Percentiles rank a stretch among this genome's conserved stretches.
phyloP scores from a whole-genome alignment of 164 flowering plant species.

The Akebia trifoliata region DNA sequence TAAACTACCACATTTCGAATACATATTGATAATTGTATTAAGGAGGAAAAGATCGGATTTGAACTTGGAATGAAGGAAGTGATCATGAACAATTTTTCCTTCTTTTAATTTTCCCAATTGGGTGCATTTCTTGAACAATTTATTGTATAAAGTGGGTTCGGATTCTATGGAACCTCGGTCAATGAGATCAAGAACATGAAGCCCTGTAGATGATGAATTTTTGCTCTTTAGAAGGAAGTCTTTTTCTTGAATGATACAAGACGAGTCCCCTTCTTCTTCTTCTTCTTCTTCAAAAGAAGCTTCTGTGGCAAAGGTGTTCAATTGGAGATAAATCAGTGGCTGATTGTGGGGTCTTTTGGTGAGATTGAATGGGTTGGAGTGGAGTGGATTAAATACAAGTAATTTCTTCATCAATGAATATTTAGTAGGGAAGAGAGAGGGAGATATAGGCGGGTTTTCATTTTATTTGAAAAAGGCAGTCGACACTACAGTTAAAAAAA shows the following conservation, averaged over 20 bases:
- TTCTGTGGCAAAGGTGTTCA: slow-evolving; percentile 15
- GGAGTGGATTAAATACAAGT: not conserved
- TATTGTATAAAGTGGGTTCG: slow-evolving; percentile 34
- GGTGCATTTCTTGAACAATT: slow-evolving; percentile 48
- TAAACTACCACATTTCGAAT: slow-evolving; percentile 47
- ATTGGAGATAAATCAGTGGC: slow-evolving; percentile 1
- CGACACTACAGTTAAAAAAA: not conserved
- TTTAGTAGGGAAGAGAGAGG: not conserved
- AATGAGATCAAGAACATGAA: slow-evolving; percentile 52
- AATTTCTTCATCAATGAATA: slow-evolving; percentile 8
- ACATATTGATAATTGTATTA: slow-evolving; percentile 53
- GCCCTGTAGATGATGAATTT: slow-evolving; percentile 25
- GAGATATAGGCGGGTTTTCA: not conserved
- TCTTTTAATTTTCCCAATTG: slow-evolving; percentile 32
- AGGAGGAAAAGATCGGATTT: slow-evolving; percentile 27
- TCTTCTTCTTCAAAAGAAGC: slow-evolving; percentile 14
- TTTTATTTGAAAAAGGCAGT: not conserved
- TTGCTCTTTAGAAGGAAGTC: slow-evolving; percentile 38
- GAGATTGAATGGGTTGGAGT: slow-evolving; percentile 1
- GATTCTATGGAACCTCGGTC: slow-evolving; percentile 35
- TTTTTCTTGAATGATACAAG: slow-evolving; percentile 33
- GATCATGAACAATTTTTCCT: slow-evolving; percentile 48
- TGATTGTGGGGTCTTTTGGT: not conserved
- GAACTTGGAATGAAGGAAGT: slow-evolving; percentile 36
- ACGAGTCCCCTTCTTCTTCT: not conserved